These are phyloP conservation scores for Catenaria anguillulae DNA, from an alignment of 371 early-diverging fungal genomes.

Conservation along the genomic window DNA sequence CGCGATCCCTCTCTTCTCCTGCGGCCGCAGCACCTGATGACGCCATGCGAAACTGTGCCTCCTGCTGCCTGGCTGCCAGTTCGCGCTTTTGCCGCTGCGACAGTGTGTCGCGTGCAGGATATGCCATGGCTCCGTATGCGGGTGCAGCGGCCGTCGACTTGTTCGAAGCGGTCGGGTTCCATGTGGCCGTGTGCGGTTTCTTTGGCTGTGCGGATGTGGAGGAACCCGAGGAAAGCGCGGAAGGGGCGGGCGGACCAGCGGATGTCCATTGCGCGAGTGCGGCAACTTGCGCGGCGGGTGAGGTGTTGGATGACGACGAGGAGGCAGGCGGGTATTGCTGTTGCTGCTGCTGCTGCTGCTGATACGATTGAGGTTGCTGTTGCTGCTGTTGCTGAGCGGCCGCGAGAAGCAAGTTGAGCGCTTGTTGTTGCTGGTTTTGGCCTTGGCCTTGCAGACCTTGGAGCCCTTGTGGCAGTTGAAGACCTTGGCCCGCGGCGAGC, in stretches of 20 bases:
- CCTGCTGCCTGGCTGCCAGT: neutral
- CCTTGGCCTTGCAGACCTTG: too few species aligned
- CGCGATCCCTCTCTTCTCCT: neutral
- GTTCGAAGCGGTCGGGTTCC: neutral
- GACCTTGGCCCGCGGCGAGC: neutral
- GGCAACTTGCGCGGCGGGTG: too few species aligned
- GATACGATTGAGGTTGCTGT: too few species aligned
- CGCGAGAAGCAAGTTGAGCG: too few species aligned
- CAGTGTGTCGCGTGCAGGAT: neutral
- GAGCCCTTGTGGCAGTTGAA: neutral
- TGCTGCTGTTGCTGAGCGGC: too few species aligned
- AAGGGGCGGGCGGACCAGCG: neutral
- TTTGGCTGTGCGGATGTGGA: too few species aligned
- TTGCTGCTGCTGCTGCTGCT: too few species aligned
- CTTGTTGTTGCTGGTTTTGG: too few species aligned
- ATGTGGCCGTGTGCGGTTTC: neutral
- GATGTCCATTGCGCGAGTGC: too few species aligned
- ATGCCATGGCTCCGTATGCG: neutral
- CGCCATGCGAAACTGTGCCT: neutral
- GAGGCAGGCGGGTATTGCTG: too few species aligned
- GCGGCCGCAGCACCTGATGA: neutral
- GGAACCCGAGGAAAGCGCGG: too few species aligned
- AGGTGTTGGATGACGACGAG: too few species aligned
- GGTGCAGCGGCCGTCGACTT: neutral
- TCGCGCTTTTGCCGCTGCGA: neutral